These are phyloP conservation scores for Rubus idaeus DNA, from an alignment of 306 rosid genomes.

Conservation along the genomic window DNA sequence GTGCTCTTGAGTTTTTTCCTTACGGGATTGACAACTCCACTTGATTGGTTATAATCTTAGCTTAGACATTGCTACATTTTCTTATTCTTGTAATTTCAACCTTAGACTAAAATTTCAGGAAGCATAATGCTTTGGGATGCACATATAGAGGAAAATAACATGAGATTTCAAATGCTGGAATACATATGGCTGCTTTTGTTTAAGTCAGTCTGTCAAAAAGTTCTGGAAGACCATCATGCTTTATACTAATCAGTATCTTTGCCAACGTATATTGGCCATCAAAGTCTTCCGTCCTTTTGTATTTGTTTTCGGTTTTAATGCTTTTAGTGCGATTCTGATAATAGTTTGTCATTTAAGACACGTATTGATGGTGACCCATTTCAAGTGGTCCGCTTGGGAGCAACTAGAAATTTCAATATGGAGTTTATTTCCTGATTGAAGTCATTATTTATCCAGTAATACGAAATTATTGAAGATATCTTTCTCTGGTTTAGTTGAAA, in stretches of 20 bases:
- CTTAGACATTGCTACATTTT: neutral
- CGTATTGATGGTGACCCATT: neutral
- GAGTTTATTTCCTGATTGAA: neutral
- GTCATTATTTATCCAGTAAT: no score
- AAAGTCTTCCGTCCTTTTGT: neutral
- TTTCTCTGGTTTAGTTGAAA: neutral
- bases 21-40: conserved; percentile 10
- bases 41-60: conserved; percentile 8
- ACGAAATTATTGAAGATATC: neutral
- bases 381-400: neutral
- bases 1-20: conserved; percentile 17
- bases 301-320: neutral
- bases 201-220: neutral
- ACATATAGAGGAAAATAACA: conserved; percentile 31
- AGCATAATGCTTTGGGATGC: conserved; percentile 28
- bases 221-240: conserved; percentile 7
- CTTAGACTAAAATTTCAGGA: conserved; percentile 35
- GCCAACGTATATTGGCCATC: neutral
- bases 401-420: neutral
- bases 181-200: conserved; percentile 12
- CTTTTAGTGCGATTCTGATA: neutral
- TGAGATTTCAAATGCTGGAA: conserved; percentile 22
- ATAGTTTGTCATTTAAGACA: neutral
- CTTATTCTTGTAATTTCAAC: conserved; percentile 25
- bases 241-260: neutral